Conservation (phyloP, 2,329 filamentous ascomycete species). For the Colletotrichum lini region DNA sequence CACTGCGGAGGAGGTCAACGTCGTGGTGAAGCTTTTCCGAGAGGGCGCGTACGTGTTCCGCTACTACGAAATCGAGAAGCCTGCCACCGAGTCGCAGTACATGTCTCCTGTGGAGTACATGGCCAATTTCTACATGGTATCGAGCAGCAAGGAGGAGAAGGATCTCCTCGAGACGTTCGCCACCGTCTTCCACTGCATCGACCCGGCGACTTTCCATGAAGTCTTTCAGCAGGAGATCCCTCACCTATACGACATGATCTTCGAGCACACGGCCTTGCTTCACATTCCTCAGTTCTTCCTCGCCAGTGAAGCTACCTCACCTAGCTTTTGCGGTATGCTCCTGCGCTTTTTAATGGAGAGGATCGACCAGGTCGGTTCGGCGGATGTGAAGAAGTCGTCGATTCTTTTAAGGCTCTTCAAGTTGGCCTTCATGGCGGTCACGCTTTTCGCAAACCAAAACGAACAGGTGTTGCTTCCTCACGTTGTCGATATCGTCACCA, state of each 20-base stretch:
- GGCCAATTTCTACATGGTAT: conserved; percentile 94
- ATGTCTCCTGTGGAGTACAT: conserved; percentile 91
- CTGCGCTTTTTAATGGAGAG: conserved; percentile 97
- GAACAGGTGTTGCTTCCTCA: conserved; percentile 96
- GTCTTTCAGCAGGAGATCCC: conserved; percentile 98
- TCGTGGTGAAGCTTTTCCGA: conserved; percentile 96
- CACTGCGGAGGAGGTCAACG: conserved; percentile 95
- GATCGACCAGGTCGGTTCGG: conserved; percentile 93
- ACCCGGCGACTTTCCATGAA: conserved; percentile 98
- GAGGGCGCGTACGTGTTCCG: conserved; percentile 97
- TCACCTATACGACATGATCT: conserved; percentile 96
- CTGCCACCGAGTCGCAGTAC: conserved; percentile 78
- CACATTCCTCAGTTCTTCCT: conserved; percentile 99
- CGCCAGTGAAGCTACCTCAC: conserved; percentile 97
- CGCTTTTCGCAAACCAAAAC: conserved; percentile 93
- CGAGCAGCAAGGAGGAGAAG: conserved; percentile 96
- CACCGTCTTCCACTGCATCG: conserved; percentile 98
- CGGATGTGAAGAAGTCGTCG: conserved; percentile 91
- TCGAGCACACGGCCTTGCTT: conserved; percentile 92
- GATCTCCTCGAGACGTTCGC: conserved; percentile 97
- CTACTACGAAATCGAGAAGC: conserved; percentile 94
- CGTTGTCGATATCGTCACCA: conserved; percentile 96
- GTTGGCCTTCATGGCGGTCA: conserved; percentile 99
- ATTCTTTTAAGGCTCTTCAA: conserved; percentile 97
- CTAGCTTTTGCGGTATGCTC: conserved; percentile 98